These are phyloP conservation scores for Talaromyces borbonicus DNA, from an alignment of 495 filamentous ascomycete genomes.

Conservation along the genomic window DNA sequence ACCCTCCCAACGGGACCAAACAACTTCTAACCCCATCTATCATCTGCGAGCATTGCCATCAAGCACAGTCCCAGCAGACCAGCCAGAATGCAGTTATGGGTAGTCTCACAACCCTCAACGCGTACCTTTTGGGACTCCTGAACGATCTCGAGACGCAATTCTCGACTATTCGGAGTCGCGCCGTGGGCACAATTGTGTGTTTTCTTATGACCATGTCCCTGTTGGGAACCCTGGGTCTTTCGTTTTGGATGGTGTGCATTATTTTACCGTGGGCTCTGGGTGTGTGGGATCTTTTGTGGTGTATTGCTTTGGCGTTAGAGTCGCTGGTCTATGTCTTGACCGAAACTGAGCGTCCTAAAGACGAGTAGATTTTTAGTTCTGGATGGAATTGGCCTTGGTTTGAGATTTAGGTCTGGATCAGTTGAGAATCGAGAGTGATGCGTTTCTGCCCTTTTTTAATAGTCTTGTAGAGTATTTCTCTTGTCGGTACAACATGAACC, in stretches of 20 bases:
- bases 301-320: background rate
- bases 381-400: background rate
- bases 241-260: background rate
- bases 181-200: background rate
- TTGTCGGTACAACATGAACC: too few species aligned
- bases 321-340: background rate
- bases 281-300: background rate
- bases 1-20: background rate
- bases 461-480: too few species aligned
- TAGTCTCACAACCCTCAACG: background rate
- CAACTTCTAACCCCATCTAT: background rate
- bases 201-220: background rate
- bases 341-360: background rate
- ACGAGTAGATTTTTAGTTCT: background rate
- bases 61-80: background rate
- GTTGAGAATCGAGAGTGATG: too few species aligned
- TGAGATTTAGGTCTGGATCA: background rate
- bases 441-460: too few species aligned
- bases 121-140: background rate
- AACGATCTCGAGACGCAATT: conserved; percentile 1
- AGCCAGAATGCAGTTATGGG: background rate
- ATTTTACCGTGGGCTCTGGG: conserved; percentile 1
- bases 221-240: background rate
- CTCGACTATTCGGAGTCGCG: background rate
- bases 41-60: conserved; percentile 3